Percentiles rank a stretch among this genome's conserved stretches.
Conservation (phyloP, 1,284 basidiomycete species). For the Ganoderma sp. region DNA sequence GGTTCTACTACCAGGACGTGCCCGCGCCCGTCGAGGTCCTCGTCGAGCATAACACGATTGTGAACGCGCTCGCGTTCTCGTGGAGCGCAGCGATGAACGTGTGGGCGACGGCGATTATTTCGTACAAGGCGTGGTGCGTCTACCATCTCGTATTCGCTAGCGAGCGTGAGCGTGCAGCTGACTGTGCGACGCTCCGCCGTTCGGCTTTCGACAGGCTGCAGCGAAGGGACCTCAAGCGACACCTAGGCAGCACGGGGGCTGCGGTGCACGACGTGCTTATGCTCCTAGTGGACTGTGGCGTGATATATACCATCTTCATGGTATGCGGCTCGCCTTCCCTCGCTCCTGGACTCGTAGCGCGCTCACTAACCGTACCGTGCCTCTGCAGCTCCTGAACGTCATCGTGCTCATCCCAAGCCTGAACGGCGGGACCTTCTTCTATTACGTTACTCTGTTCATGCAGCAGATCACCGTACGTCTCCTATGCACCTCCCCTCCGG, state of each 20-base stretch:
- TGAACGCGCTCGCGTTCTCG: conserved; percentile 23
- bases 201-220: conserved; percentile 10
- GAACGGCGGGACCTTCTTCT: conserved; percentile 17
- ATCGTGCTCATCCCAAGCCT: conserved; percentile 19
- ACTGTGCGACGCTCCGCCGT: background rate
- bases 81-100: conserved; percentile 23
- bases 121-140: conserved; percentile 18
- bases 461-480: conserved; percentile 20
- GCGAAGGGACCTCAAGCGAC: conserved; percentile 12
- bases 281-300: conserved; percentile 18
- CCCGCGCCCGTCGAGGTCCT: conserved; percentile 14
- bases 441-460: conserved; percentile 21
- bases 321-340: background rate
- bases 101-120: conserved; percentile 22
- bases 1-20: conserved; percentile 15
- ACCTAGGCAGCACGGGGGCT: conserved; percentile 10
- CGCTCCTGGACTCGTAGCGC: background rate
- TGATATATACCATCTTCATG: conserved; percentile 25
- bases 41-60: conserved; percentile 7
- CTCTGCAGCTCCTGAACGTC: conserved; percentile 18
- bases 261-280: conserved; percentile 11
- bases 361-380: background rate
- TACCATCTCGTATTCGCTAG: background rate
- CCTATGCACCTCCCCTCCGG: background rate
- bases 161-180: background rate